A percentile compares a stretch with the other conserved stretches of the same genome.
Evolutionary conservation across 345 rosid genomes (phyloP).

Genomic region (Eucalyptus sp.): DNA sequence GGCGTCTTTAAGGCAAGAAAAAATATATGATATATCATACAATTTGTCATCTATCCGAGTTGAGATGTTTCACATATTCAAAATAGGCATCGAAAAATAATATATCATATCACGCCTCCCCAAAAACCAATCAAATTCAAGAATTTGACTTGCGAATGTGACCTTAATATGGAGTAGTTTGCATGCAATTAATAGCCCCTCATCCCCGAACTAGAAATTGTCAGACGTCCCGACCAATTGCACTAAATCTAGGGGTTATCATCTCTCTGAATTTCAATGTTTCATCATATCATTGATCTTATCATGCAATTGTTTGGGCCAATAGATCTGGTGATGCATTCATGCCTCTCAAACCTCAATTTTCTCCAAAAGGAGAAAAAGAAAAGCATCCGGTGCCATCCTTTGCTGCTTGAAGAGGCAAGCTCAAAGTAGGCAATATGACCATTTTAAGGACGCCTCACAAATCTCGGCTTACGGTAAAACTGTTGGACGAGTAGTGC

Average conservation of each 20-base stretch:
- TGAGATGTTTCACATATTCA: background rate
- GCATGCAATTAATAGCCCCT: background rate
- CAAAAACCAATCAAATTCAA: background rate
- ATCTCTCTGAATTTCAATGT: background rate
- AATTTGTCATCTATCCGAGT: background rate
- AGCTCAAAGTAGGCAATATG: background rate
- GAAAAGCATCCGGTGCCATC: background rate
- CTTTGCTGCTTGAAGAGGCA: background rate
- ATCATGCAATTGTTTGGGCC: background rate
- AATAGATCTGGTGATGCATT: background rate
- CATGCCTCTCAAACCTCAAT: background rate
- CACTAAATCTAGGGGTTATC: background rate
- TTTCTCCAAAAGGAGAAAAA: background rate
- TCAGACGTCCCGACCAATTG: background rate
- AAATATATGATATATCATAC: background rate
- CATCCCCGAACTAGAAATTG: background rate
- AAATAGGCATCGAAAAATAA: background rate
- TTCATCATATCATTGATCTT: background rate
- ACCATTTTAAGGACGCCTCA: background rate
- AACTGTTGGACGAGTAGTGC: background rate
- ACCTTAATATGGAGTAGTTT: background rate
- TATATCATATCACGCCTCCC: background rate
- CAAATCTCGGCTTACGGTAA: background rate
- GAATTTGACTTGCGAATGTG: background rate
- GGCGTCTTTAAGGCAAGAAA: background rate